These are phyloP conservation scores for Chlamydomonas schloesseri DNA, from an alignment of 139 green algal genomes.

Conservation along the genomic window DNA sequence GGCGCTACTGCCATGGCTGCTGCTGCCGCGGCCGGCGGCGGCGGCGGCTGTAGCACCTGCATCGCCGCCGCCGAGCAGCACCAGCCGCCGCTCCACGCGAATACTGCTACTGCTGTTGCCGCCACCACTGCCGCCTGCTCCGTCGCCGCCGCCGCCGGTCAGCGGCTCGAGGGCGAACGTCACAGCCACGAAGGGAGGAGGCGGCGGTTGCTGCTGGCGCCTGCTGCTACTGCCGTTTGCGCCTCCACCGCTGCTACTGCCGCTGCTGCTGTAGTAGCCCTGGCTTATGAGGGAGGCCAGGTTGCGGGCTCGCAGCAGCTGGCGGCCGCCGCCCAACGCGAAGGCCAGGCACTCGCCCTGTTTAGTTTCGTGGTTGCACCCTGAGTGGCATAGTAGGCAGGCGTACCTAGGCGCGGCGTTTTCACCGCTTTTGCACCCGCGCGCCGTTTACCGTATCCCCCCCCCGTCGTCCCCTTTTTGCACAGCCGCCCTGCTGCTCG, in stretches of 20 bases:
- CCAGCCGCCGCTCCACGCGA: conserved; percentile 19
- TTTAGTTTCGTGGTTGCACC: too few species aligned
- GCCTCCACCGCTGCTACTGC: too few species aligned
- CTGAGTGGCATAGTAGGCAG: too few species aligned
- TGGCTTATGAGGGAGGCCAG: conserved; percentile 68
- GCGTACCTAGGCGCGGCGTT: too few species aligned
- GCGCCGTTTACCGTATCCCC: too few species aligned
- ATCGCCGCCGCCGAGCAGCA: not conserved
- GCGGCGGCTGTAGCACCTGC: not conserved
- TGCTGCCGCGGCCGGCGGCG: not conserved
- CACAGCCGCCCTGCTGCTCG: too few species aligned
- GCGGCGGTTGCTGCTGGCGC: not conserved
- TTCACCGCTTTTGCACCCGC: too few species aligned
- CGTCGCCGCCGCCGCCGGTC: too few species aligned
- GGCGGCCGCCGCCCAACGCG: conserved; percentile 71
- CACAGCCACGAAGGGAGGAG: conserved; percentile 11
- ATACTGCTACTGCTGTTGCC: not conserved
- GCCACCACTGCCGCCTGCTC: too few species aligned
- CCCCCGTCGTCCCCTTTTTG: too few species aligned
- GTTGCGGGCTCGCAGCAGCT: conserved; percentile 67
- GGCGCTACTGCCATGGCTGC: not conserved
- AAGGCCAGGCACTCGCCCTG: conserved; percentile 81
- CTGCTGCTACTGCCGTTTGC: not conserved
- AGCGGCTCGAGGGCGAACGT: not conserved
- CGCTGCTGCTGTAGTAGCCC: conserved; percentile 5